Evolutionary conservation across 2,329 filamentous ascomycete genomes (phyloP), one percentile per base, ranked within the genome.

Genomic region (Aspergillus melleus): DNA sequence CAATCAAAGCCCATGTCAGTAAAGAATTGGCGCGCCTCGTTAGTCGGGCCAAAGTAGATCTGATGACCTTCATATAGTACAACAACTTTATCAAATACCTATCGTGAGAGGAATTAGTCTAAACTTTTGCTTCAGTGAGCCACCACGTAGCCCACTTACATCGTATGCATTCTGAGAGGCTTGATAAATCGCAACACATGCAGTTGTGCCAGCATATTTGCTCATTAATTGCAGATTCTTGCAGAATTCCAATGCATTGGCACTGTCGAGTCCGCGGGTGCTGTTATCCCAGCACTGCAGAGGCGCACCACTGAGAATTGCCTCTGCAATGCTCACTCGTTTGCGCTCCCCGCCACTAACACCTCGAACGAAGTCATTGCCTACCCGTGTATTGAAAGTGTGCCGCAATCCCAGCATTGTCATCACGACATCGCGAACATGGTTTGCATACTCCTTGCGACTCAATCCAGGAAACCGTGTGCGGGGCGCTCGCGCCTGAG

Each of bases 11-110:
- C 90, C 73, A 89, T 84, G 10, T 81, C 76, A 68, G 88, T 85
- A 62, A 92, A 92, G 75, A 86, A 92, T 0, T 66, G 68, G 65
- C 83, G 86, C 0, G 89, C 90, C 1, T 77, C 71, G 3, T 68
- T 68, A 0, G 86, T 82, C 0, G 84, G 82, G 0, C 90, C 90
- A 64, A 87, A 92, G 77, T 86, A 93, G 64, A 93, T 92, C 69
- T 92, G 84, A 0, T 87, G 83, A 0, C 90, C 90, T 68, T 91
- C 88, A 68, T 92, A 91, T 0, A 92, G 79, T 0, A 93, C 86
- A 0, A 86, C 80, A 0, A 85, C 85, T 70, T 91, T 92, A 74
- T 93, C 89, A 64, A 93, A 92, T 19, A 47, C 20, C 44, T 47
- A 47, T 42, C 4, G 12, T 24, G 12, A 12, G n/a, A 20, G 12